These are phyloP conservation scores for Solanum dulcamara DNA, from an alignment of 257 asterid genomes.

Conservation along the genomic window DNA sequence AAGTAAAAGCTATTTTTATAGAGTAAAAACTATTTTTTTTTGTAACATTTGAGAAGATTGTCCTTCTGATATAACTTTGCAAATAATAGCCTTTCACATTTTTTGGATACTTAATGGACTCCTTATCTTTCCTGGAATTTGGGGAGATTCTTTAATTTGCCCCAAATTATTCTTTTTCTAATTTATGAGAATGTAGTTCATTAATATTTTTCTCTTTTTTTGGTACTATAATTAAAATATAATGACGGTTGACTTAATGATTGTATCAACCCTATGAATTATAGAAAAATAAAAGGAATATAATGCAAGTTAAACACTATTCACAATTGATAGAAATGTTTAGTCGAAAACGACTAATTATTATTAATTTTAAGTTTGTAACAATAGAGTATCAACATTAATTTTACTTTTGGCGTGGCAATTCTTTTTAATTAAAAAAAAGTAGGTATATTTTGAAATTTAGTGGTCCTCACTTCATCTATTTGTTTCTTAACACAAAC, in stretches of 20 bases:
- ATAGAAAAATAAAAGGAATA: neutral
- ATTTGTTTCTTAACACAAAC: neutral
- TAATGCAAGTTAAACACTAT: neutral
- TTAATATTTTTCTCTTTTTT: neutral
- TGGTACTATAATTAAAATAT: neutral
- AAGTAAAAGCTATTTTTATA: no score
- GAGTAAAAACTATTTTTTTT: no score
- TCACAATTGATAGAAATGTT: neutral
- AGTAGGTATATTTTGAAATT: neutral
- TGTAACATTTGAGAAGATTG: no score
- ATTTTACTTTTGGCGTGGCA: neutral
- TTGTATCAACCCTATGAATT: neutral
- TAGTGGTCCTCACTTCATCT: neutral
- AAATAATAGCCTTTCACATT: no score
- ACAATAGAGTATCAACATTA: neutral
- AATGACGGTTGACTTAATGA: neutral
- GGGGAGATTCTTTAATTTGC: neutral
- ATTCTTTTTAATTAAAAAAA: neutral
- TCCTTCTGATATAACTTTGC: no score
- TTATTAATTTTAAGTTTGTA: neutral
- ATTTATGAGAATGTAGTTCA: neutral
- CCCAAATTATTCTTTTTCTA: neutral
- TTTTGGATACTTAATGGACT: neutral
- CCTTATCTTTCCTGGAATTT: neutral
- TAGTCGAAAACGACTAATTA: neutral